Evolutionary conservation across 1,139 yeast species (phyloP), one percentile per base, ranked within the genome.

Genomic region (Geotrichum klebahnii): DNA sequence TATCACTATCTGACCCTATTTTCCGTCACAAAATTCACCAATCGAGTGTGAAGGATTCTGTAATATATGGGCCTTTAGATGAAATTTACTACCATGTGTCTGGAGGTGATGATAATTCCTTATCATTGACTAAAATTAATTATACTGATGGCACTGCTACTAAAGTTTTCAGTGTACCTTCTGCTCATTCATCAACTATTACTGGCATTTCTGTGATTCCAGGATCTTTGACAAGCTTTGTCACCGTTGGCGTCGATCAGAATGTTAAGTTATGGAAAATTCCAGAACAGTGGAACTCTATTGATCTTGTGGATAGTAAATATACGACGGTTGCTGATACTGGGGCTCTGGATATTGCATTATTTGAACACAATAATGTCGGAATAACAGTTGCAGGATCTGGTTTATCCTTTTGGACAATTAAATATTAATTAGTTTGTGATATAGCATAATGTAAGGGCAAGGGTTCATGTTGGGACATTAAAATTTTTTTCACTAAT

Each of bases 81-180:
- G 34, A 14, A 8, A 26, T 6, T 1, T 49, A 32, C 5, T 72
- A 71, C 50, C 64, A 82, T 12, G 65, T 81, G 3, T 80, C 96
- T 1, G 97, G 96, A 19, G 97, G 98, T 50, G 98, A 92, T 65
- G 98, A 92, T 60, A 90, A 90, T 67, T 83, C 89, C 0, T 64
- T 90, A 6, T 74, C 75, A 0, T 64, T 79, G 2, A 74, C 79
- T 1, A 58, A 60, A 20, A 64, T 83, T 45, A 48, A 2, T 47
- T 68, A 19, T 37, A 58, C 53, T 0, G 43, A 34, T 0, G 59
- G 67, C 2, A 46, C 41, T 0, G 61, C 71, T 20, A 60, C 69
- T 0, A 54, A 63, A 0, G 61, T 73, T 1, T 73, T 75, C 53
- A 48, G 51, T 8, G 64, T 69, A 1, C 71, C 70, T 12, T 67